Base-by-base conservation (phyloP, 2,329 filamentous ascomycete species). In the Teratosphaeria destructans region DNA sequence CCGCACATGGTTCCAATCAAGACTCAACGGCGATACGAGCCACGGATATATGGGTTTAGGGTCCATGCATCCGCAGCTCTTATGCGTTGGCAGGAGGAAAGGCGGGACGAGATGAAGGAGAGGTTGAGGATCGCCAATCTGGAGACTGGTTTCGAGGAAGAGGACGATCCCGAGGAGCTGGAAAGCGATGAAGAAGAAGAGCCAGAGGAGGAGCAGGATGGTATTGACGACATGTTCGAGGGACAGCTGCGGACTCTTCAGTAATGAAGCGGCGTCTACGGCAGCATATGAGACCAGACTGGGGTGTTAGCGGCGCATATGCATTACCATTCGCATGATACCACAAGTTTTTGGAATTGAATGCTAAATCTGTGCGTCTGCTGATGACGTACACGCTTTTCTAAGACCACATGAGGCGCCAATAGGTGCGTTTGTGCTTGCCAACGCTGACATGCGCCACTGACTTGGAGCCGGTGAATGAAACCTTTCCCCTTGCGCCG, bases 11-110 rank as follows among this genome's bases (percentile, higher is more conserved):
- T 95, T 57, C 94, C 94, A 3, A 80, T 85, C 66, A 99, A 97
- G 81, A 90, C 85, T 67, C 81, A 86, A 63, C 86, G 90, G 64
- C 85, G 94, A 66, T 96, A 97, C 76, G 84, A 93, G 59, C 94
- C 94, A 27, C 85, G 89, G 60, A 88, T 95, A 62, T 99, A 94
- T 74, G 94, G 94, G 37, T 99, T 99, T 81, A 90, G 90, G 71
- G 91, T 99, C 5, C 94, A 99, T 76, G 89, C 91, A 4, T 83
- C 88, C 16, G 93, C 94, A 0, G 87, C 93, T 3, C 79, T 99
- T 66, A 85, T 91, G 66, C 84, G 94, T 68, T 99, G 94, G 94
- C 94, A 99, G 76, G 86, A 89, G 71, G 81, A 80, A 53, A 84
- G 89, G 72, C 82, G 91, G 61, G 87, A 93, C 59, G 85, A 91